Base-by-base conservation (phyloP, 108 stramenopile species). In the Skeletonema marinoi region DNA sequence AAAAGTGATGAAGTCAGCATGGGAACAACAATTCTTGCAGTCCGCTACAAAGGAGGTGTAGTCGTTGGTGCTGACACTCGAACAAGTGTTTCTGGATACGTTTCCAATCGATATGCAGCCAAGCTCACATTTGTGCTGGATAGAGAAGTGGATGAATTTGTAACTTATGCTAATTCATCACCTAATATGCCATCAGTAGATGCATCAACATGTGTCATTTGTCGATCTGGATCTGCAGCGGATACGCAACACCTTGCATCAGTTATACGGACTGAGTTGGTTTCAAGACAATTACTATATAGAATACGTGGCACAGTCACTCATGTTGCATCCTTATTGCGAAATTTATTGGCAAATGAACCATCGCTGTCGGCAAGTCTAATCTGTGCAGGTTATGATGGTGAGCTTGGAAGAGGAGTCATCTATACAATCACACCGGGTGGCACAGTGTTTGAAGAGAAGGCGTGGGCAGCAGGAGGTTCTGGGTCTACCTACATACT, bases 191-290 rank as follows among this genome's bases (percentile, higher is more conserved):
- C 29, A 19, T 48, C 39, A 25, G 30, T 61, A 64, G 82, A 83
- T 17, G 77, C 82, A 66, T 84, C 83, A 2, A 86, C 88, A n/a
- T 91, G 88, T 77, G 85, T 90, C 36, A 71, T 96, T 30, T 89
- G 89, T 59, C 88, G 94, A 46, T 92, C 91, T 7, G 94, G 94
- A 7, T 92, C 90, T 79, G 92, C 94, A 7, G 92, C 94, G 32
- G 92, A 96, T 78, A 96, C 94, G 1, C 94, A 96, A 73, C 74
- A 70, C 61, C 73, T 96, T 44, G 84, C 89, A 6, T 66, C 77
- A 14, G 44, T 75, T 10, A 75, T 88, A 4, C 70, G 76, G 36
- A 56, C 71, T 17, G 79, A 88, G 29, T 78, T 92, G 60, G 81
- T 61, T 36, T 70, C 80, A 60, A 79, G 87, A 41, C 80, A 70